Base-by-base conservation (phyloP, 2,329 filamentous ascomycete genomes). In the Colletotrichum destructivum region DNA sequence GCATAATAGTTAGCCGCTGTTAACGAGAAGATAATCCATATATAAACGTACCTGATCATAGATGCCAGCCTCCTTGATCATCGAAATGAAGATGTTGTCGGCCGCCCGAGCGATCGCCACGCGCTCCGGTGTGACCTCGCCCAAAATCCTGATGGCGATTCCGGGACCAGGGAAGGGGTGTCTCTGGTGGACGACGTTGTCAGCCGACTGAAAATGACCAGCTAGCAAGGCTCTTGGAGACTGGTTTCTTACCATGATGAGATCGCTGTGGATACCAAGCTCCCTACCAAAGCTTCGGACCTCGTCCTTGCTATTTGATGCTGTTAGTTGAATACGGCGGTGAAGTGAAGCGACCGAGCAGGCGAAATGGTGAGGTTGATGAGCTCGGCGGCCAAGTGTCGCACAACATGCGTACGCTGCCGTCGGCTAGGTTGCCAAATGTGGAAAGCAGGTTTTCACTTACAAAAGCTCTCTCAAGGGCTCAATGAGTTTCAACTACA, bases 91-190 rank as follows among this genome's bases (percentile, higher is more conserved):
- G 78, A 96, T 95, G 78, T 90, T 79, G 77, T 95, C 94, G 1
- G 93, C 93, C 79, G 93, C 86, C n/a, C 93, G 85, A 2, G 90
- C 94, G 74, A 97, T 96, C 66, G 90, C 89, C 18, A 98, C 92
- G 52, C 92, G 89, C 79, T 95, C 93, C 2, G 87, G 88, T 1
- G 94, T 97, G 16, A 98, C 91, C 76, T 97, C 95, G 46, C 95
- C 95, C 1, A 98, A 85, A 72, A 98, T 92, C 64, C 94, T 88
- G 75, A 96, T 93, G 16, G 89, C 94, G 72, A 97, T 90, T 62
- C 83, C 88, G 0, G 86, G 92, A 51, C 93, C 93, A 0, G 92
- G 92, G 61, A 56, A 55, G 9, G 52, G 52, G 52, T 55, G 52
- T 38, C 52, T 26, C 52, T 55, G 15, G 9, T n/a, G n/a, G n/a